phyloP scores from a whole-genome alignment of 2,329 filamentous ascomycete species.

The Didymella exigua region DNA sequence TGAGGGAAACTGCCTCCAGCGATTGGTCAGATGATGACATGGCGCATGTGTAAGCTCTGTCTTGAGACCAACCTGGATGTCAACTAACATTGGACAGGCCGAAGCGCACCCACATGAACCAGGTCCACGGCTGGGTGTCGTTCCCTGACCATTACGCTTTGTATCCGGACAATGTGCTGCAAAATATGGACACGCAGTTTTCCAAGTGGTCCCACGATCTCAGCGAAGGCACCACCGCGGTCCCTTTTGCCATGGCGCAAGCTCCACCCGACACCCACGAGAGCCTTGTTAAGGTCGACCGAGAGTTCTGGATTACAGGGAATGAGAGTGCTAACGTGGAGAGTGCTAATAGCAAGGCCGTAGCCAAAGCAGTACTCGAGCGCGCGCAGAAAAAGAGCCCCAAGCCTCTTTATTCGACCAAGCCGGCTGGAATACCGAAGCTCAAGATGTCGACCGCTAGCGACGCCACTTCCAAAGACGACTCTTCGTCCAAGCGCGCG shows the following conservation, averaged over 20 bases:
- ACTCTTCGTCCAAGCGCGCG: conserved; percentile 5
- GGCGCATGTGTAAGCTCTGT: not conserved
- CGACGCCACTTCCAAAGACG: not conserved
- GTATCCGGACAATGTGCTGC: not conserved
- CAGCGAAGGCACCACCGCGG: conserved; percentile 1
- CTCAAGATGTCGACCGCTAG: not conserved
- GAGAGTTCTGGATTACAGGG: not conserved
- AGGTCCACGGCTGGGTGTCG: not conserved
- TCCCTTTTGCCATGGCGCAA: conserved; percentile 8
- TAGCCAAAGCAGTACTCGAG: not conserved
- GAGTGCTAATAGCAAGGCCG: not conserved
- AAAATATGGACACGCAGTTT: conserved; percentile 13
- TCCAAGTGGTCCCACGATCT: conserved; percentile 12
- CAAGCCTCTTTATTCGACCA: not conserved
- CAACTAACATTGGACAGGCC: not conserved
- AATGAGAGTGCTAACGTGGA: not conserved
- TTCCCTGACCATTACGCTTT: not conserved
- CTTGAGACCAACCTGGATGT: not conserved
- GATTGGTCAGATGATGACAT: not conserved
- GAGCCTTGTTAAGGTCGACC: conserved; percentile 1
- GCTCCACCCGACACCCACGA: conserved; percentile 7
- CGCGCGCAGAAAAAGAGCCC: not conserved
- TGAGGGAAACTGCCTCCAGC: not conserved
- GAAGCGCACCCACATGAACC: not conserved
- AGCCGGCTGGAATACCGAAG: not conserved